Evolutionary conservation across 2,329 filamentous ascomycete genomes (phyloP).

Genomic region (Allantophomopsis lycopodina): DNA sequence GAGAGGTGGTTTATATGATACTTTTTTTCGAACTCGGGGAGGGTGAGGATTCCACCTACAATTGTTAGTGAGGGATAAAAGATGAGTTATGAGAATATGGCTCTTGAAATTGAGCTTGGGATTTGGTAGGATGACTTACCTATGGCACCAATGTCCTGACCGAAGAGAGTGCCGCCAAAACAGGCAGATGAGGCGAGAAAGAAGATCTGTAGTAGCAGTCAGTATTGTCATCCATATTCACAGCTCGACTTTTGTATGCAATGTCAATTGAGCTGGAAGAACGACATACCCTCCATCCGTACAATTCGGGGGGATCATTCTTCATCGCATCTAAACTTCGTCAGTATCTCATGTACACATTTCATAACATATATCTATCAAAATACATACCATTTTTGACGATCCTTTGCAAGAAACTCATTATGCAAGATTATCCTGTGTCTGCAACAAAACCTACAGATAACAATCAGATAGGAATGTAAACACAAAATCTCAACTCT

Average conservation of each 20-base stretch:
- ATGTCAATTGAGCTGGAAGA: too few relatives aligned
- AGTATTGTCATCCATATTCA: too few relatives aligned
- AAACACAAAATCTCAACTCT: too few relatives aligned
- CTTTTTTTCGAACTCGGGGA: conserved; percentile 45
- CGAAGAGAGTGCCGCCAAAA: conserved; percentile 52
- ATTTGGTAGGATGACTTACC: conserved; percentile 14
- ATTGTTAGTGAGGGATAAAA: too few relatives aligned
- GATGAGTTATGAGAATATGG: too few relatives aligned
- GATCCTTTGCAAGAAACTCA: conserved; percentile 14
- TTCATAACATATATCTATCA: too few relatives aligned
- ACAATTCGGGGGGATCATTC: conserved; percentile 51
- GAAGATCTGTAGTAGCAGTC: conserved; percentile 21
- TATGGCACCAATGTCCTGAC: conserved; percentile 65
- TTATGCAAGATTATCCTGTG: neutral
- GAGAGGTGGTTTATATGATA: conserved; percentile 16
- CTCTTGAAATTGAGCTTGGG: too few relatives aligned
- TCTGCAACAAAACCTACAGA: too few relatives aligned
- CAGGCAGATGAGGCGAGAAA: conserved; percentile 44
- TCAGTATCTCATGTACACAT: too few relatives aligned
- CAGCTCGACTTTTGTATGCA: too few relatives aligned
- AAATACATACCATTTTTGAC: conserved; percentile 31
- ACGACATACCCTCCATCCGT: conserved; percentile 52
- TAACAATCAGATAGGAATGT: too few relatives aligned
- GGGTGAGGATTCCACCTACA: conserved; percentile 49
- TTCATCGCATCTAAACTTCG: conserved; percentile 41